Evolutionary conservation across 2,329 filamentous ascomycete genomes (phyloP), one percentile per base, ranked within the genome.

Genomic region (Fusarium irregulare): DNA sequence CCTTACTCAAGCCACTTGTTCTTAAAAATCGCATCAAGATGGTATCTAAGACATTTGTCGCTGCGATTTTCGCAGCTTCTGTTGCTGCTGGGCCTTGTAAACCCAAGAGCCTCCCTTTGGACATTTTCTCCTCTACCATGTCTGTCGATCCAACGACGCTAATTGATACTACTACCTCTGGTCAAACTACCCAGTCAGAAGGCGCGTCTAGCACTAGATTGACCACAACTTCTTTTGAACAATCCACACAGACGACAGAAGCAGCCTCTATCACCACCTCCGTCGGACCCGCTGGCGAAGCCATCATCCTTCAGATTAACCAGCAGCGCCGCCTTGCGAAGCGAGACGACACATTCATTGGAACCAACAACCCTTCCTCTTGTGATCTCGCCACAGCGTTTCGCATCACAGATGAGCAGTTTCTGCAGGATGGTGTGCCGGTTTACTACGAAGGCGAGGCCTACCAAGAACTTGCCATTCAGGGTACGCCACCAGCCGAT

Each of bases 1-100:
- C 37, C 8, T 8, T 12, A 5, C 16, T 37, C 9, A 18, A 20
- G 10, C 4, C 21, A 25, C 10, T 40, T 11, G 18, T 18, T 40
- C 8, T n/a, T 2, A 8, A 4, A 13, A 51, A 0, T 16, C 23
- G 8, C 8, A n/a, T 6, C 18, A 54, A 18, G 2, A 62, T 60
- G 55, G 34, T 62, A 2, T 41, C 41, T 1, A 62, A 47, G 2
- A 20, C 14, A 11, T 4, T 62, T 4, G n/a, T 41, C 8, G 16
- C 41, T 11, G 56, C 46, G n/a, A 27, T 21, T 9, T 3, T 62
- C 7, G 27, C 56, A 21, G 41, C 56, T 18, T 28, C 10, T 20
- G 60, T 32, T 18, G 25, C 41, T 34, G 56, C 60, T 23, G 60
- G 60, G 6, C 60, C 60, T 28, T 62, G 60, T 12, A 61, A 61